Evolutionary conservation across 2,329 filamentous ascomycete genomes (phyloP).

Genomic region (Trichoderma cornu-damae): DNA sequence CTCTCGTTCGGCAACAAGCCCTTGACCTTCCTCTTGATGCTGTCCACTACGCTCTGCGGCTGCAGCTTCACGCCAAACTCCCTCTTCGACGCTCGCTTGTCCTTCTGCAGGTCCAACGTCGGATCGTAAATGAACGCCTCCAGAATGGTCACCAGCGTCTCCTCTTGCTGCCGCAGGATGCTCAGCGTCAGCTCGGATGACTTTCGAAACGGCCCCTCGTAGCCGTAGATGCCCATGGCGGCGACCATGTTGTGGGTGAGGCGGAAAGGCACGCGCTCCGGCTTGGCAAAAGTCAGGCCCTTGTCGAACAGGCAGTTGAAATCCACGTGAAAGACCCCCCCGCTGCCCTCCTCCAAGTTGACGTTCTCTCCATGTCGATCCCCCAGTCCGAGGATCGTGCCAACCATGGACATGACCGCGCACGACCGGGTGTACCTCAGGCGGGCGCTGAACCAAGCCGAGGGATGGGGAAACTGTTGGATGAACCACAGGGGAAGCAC

Average conservation of each 20-base stretch:
- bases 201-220: conserved; percentile 87
- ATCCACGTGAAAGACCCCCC: conserved; percentile 94
- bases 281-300: conserved; percentile 88
- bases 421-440: conserved; percentile 87
- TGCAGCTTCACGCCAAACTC: conserved; percentile 47
- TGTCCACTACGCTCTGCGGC: conserved; percentile 75
- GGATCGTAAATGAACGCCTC: conserved; percentile 97
- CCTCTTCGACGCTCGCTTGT: conserved; percentile 45
- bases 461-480: conserved; percentile 88
- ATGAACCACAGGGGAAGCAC: conserved; percentile 94
- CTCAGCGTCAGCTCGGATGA: conserved; percentile 84
- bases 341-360: conserved; percentile 86
- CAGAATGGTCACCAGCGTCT: conserved; percentile 93
- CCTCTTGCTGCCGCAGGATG: conserved; percentile 83
- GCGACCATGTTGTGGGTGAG: conserved; percentile 98
- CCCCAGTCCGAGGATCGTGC: conserved; percentile 86
- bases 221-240: conserved; percentile 91
- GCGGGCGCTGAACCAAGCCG: conserved; percentile 84
- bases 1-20: conserved; percentile 81
- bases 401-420: conserved; percentile 99
- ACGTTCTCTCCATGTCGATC: conserved; percentile 98
- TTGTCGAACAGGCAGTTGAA: conserved; percentile 99
- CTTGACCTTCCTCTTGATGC: conserved; percentile 78
- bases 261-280: conserved; percentile 91
- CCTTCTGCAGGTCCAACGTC: conserved; percentile 80